phyloP scores from a whole-genome alignment of 345 rosid genomes.

The Eucalyptus caleyi region DNA sequence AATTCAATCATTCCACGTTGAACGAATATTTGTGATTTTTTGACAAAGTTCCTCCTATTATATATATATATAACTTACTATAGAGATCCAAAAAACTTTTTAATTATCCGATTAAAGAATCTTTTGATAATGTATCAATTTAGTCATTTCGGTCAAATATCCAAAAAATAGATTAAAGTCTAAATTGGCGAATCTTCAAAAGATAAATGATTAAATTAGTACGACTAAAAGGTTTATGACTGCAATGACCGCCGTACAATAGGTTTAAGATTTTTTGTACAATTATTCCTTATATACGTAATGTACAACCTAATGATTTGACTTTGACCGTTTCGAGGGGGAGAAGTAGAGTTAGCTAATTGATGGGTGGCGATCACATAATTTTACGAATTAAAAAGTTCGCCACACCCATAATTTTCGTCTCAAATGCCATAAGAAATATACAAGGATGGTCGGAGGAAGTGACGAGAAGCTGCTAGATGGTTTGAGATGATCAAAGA shows the following conservation, averaged over 20 bases:
- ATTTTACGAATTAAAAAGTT: background rate
- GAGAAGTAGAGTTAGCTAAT: background rate
- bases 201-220: too few relatives aligned
- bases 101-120: too few relatives aligned
- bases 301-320: background rate
- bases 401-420: background rate
- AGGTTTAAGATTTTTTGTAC: background rate
- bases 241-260: rapidly evolving
- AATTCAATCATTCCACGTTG: background rate
- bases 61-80: too few relatives aligned
- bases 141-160: background rate
- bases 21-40: background rate
- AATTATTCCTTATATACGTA: background rate
- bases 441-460: background rate
- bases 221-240: rapidly evolving
- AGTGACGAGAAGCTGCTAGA: background rate
- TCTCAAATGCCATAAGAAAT: background rate
- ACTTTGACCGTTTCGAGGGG: background rate
- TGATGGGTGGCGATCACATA: background rate
- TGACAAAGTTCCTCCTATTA: background rate
- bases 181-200: too few relatives aligned
- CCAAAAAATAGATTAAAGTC: background rate
- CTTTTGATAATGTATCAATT: background rate
- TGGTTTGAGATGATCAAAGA: background rate
- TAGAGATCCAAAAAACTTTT: too few relatives aligned